Conservation (phyloP, 768 basidiomycete genomes). For the Dendrothele bispora region DNA sequence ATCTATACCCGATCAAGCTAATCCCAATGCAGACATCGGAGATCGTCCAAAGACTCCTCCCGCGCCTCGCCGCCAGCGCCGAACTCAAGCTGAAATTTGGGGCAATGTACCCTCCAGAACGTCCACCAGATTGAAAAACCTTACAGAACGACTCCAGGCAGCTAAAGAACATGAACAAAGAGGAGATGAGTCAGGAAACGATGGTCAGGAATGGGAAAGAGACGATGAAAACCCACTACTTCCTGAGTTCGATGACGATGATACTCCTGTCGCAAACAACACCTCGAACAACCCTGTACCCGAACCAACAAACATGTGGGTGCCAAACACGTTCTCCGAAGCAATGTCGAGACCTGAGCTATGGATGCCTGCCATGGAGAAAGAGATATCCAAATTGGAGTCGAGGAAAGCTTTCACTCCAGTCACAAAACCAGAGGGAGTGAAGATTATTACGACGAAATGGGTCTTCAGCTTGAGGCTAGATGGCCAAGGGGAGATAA, state of each 20-base stretch:
- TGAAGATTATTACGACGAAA: neutral
- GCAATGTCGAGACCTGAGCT: constrained; percentile 2
- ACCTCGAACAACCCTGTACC: neutral
- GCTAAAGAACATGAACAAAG: too few species aligned
- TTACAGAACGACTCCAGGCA: too few species aligned
- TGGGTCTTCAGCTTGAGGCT: constrained; percentile 5
- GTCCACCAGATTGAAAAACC: too few species aligned
- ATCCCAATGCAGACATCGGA: too few species aligned
- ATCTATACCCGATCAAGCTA: too few species aligned
- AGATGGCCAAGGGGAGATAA: neutral
- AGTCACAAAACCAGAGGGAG: neutral
- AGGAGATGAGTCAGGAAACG: too few species aligned
- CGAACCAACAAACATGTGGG: neutral
- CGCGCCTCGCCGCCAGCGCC: too few species aligned
- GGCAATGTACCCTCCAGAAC: too few species aligned
- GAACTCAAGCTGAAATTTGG: too few species aligned
- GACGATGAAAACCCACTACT: neutral
- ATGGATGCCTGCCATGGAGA: neutral
- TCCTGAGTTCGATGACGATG: neutral
- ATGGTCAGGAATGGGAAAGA: too few species aligned
- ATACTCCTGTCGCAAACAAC: neutral
- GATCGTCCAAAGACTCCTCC: too few species aligned
- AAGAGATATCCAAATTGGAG: neutral
- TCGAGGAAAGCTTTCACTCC: neutral
- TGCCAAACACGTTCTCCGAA: neutral